Evolutionary conservation across 805 yeast species (phyloP).

Genomic region (Kazachstania kunashirensis): DNA sequence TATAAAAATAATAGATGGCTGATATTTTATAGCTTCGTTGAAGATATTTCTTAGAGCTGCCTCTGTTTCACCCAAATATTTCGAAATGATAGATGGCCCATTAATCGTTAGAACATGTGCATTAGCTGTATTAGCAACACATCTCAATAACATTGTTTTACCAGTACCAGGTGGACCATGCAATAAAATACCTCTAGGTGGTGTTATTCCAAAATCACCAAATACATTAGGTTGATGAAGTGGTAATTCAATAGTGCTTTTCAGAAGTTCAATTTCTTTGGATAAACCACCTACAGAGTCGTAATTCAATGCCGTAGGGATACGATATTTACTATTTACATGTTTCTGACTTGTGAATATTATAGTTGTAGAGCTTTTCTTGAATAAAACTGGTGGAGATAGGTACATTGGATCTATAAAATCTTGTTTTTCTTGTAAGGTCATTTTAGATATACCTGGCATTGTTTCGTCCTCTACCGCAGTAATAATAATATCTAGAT

Average conservation of each 20-base stretch:
- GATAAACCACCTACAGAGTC: slow-evolving; percentile 68
- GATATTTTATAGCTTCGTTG: slow-evolving; percentile 73
- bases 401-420: slow-evolving; percentile 22
- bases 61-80: slow-evolving; percentile 92
- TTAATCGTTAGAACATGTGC: slow-evolving; percentile 81
- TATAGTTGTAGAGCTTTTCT: slow-evolving; percentile 28
- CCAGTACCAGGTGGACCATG: slow-evolving; percentile 99
- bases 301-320: slow-evolving; percentile 40
- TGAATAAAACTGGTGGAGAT: slow-evolving; percentile 42
- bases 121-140: slow-evolving; percentile 66
- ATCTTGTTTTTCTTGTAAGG: slow-evolving; percentile 10
- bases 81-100: slow-evolving; percentile 88
- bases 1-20: slow-evolving; percentile 79
- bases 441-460: slow-evolving; percentile 33
- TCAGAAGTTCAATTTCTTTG: slow-evolving; percentile 49
- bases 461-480: slow-evolving; percentile 27
- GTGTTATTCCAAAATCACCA: slow-evolving; percentile 75
- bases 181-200: slow-evolving; percentile 85
- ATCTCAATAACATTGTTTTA: slow-evolving; percentile 75
- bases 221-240: slow-evolving; percentile 68
- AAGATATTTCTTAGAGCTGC: slow-evolving; percentile 71
- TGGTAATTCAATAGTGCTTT: slow-evolving; percentile 70
- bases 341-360: slow-evolving; percentile 17
- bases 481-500: slow-evolving; percentile 15
- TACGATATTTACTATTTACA: slow-evolving; percentile 33